Evolutionary conservation across 306 rosid species (phyloP), one percentile per base, ranked within the genome.

Genomic region (Inga laurina): DNA sequence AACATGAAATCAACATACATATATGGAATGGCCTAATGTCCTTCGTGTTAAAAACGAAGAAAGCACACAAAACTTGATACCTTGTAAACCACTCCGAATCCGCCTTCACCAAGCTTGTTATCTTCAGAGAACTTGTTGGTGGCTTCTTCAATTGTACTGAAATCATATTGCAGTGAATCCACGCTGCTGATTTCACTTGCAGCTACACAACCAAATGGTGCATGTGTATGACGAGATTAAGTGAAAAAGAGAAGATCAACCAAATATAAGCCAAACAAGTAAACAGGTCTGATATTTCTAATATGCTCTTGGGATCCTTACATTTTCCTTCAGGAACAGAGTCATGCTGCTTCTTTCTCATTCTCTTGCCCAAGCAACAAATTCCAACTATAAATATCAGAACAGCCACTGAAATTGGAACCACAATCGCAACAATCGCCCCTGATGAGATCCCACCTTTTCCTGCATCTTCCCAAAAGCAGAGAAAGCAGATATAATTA

Each of bases 81-180:
- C 90, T 87, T 87, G 85, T 66, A 91, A 72, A 91, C 94, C 75
- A 30, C 78, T 30, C 92, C 92, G 75, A 89, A 87, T 62, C 91
- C 92, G 61, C 94, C 94, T 77, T 76, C 85, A 1, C 92, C 95
- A 10, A 91, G n/a, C 81, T 86, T 86, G 34, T 86, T 85, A 13
- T 70, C 88, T 2, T 16, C 72, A 16, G 93, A 88, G 74, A 91
- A 91, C 1, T 86, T 86, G 82, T 76, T 54, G 14, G 91, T 91
- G 44, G 94, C 94, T 0, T 82, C 86, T 78, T 66, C 78, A 30
- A 90, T 85, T 10, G 84, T 84, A 35, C 34, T 27, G 7, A 87
- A 87, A 79, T 82, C 82, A 73, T 86, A 86, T 84, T 88, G 90
- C 82, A 90, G 77, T 2, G 91, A 86, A 65, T 86, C 88, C 32